Base-by-base conservation (phyloP, 352 stramenopile species). In the Phytophthora melonis region DNA sequence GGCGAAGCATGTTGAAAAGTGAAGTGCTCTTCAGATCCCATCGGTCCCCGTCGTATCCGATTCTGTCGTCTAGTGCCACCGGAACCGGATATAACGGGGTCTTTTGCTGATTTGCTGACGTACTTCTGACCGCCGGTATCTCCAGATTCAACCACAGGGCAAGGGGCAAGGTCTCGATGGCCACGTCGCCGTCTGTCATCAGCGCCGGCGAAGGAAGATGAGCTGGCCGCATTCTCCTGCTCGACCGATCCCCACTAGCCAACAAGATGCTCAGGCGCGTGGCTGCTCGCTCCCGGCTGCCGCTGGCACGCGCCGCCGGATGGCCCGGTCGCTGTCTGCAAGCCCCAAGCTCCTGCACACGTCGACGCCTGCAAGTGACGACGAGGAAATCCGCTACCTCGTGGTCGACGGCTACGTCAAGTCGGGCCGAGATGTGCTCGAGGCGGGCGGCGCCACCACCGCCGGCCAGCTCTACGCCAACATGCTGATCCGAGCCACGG, bases 391-490 rank as follows among this genome's bases (percentile, higher is more conserved):
- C 54, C 77, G 78, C 52, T 91, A 89, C 67, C 70, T 95, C 21
- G 82, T 95, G 30, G 71, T 95, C 54, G 89, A 95, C 71, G 89
- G 89, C 49, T 95, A 94, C 68, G 79, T 85, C 50, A 77, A 84
- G 52, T 74, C 77, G 14, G 87, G 87, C 0, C 80, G 89, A 27
- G 78, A 89, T 16, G 78, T 89, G 11, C 82, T 95, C 1, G 70
- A 90, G 64, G 66, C 82, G 0, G 86, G 86, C 32, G 87, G 88
- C 49, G 88, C 87, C 25, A 88, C 74, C 47, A 92, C 86, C 9
- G 88, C 88, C 11, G 87, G 87, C 2, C 73, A 93, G 63, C 69
- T 95, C 39, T 95, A 95, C 72, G 78, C 79, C 11, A 68, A 86
- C 27, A 91, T 93, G 84, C 75, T 95, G 21, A 70, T 85, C 39